These are phyloP conservation scores for Mucor indicus DNA, from an alignment of 371 early-diverging fungal species.

Conservation along the genomic window DNA sequence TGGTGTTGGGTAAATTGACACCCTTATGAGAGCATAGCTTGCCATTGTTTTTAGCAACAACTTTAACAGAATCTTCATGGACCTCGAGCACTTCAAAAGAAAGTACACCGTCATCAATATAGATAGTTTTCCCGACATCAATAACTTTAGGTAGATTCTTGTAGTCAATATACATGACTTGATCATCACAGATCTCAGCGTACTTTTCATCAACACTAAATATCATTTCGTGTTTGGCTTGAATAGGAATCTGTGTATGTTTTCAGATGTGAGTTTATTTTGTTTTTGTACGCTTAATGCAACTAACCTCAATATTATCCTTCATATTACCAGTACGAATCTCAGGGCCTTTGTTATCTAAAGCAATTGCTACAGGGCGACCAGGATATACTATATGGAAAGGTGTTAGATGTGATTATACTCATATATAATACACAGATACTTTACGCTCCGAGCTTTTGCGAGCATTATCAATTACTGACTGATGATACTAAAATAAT, in stretches of 20 bases:
- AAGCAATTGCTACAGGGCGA: slow-evolving; percentile 80
- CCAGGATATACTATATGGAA: slow-evolving; percentile 49
- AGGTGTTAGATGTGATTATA: neutral
- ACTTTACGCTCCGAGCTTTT: slow-evolving; percentile 48
- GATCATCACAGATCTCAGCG: slow-evolving; percentile 60
- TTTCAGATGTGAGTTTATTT: neutral
- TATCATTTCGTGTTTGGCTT: slow-evolving; percentile 76
- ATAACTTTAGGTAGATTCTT: slow-evolving; percentile 82
- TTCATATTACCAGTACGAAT: slow-evolving; percentile 81
- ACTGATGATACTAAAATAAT: slow-evolving; percentile 72
- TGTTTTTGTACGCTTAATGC: no score
- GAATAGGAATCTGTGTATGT: slow-evolving; percentile 49
- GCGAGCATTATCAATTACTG: slow-evolving; percentile 79
- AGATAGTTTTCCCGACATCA: slow-evolving; percentile 79
- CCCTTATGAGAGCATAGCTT: slow-evolving; percentile 80
- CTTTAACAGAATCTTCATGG: slow-evolving; percentile 56
- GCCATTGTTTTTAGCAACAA: slow-evolving; percentile 75
- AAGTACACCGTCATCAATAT: slow-evolving; percentile 84
- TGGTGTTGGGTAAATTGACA: slow-evolving; percentile 86
- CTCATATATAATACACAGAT: neutral
- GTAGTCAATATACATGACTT: slow-evolving; percentile 85
- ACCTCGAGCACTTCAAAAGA: slow-evolving; percentile 78
- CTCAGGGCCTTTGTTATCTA: slow-evolving; percentile 88
- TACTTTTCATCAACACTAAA: slow-evolving; percentile 79
- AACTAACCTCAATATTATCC: slow-evolving; percentile 51